Percentiles rank a stretch among this genome's conserved stretches.
Evolutionary conservation across 495 filamentous ascomycete genomes (phyloP).

Genomic region (Xylaria grammica): DNA sequence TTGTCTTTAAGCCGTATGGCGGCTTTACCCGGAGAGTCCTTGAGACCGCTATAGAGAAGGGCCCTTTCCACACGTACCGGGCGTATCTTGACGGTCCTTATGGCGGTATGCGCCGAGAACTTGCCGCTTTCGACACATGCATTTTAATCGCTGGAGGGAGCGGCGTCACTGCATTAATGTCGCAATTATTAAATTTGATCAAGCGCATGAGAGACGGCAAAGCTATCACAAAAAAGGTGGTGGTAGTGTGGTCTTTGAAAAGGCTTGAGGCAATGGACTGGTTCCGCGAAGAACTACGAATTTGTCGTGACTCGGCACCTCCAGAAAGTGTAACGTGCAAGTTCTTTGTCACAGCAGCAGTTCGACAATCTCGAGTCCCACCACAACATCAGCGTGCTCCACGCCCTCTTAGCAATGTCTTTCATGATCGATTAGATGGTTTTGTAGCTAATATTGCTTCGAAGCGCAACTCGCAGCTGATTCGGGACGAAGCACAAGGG

Average conservation of each 20-base stretch:
- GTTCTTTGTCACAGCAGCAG: conserved; percentile 85
- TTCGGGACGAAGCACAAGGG: conserved; percentile 79
- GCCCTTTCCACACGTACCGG: conserved; percentile 84
- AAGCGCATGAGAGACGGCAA: conserved; percentile 94
- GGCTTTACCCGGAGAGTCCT: conserved; percentile 87
- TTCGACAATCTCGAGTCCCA: conserved; percentile 51
- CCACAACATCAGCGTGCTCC: conserved; percentile 54
- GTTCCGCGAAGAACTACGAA: conserved; percentile 94
- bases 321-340: conserved; percentile 86
- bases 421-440: conserved; percentile 84
- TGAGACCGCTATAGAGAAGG: conserved; percentile 75
- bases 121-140: conserved; percentile 92
- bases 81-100: conserved; percentile 94
- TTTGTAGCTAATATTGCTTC: conserved; percentile 79
- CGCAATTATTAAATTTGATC: conserved; percentile 86
- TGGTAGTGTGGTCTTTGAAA: conserved; percentile 91
- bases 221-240: conserved; percentile 86
- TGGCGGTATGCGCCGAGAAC: conserved; percentile 87
- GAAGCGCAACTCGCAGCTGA: conserved; percentile 81
- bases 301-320: conserved; percentile 84
- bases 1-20: conserved; percentile 89
- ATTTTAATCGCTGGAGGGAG: conserved; percentile 92
- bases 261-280: conserved; percentile 92
- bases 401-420: conserved; percentile 67
- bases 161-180: conserved; percentile 91